Evolutionary conservation across 169 alveolate species (phyloP), one percentile per base, ranked within the genome.

Genomic region (Plasmodium chabaudi): DNA sequence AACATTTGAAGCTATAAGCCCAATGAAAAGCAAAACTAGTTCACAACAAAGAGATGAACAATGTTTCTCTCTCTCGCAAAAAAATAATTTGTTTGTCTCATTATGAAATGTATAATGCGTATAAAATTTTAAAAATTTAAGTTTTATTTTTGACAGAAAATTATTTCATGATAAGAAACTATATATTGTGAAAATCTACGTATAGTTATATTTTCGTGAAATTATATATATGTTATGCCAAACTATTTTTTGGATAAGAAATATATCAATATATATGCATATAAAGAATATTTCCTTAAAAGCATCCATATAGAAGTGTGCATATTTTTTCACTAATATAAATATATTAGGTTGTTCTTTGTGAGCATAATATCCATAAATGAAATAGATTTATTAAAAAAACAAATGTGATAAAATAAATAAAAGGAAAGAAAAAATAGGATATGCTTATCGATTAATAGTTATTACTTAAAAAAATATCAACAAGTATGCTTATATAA

Each of bases 401-500:
- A 63, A 64, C 44, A 25, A 56, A 63, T 23, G 23, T 5, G 46
- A 42, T 71, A 72, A 72, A 17, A 17, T 42, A 64, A 64, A 39
- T 17, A n/a, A 23, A 63, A 23, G 5, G 1, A 13, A 63, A 63
- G 9, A 25, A 34, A 57, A 17, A 57, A 17, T 19, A 57, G 25
- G 17, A 51, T 39, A 23, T 17, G 56, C 12, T 65, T 6, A 39
- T 7, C 42, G 39, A 19, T 17, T 63, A 9, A 27, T 27, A 7
- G 9, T 63, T 17, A n/a, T 19, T 49, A 49, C 23, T 42, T 59
- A 42, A 44, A 57, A 9, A 34, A 25, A 73, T 19, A 53, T 15
- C 12, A 27, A 17, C 42, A 42, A 68, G 47, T n/a, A 34, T 15
- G 10, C 10, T 77, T 39, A 77, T 68, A 77, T 69, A 64, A 77